A percentile compares a stretch with the other conserved stretches of the same genome.
These are phyloP conservation scores for Sanghuangporus sanghuang DNA, from an alignment of 1,284 basidiomycete genomes.

Conservation along the genomic window DNA sequence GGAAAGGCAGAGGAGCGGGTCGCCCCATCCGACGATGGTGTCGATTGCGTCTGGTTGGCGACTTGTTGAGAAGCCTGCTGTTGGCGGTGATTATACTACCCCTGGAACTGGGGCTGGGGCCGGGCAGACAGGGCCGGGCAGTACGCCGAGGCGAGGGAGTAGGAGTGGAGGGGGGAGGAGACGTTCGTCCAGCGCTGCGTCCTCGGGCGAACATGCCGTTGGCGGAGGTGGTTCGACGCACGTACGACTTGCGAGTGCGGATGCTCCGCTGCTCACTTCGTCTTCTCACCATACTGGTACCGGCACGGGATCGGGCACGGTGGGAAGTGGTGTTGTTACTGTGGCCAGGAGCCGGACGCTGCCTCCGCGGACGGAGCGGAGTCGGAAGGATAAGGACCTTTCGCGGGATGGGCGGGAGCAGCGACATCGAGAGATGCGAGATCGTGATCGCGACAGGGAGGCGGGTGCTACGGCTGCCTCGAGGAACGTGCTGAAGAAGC, in stretches of 20 bases:
- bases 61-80: conserved; percentile 32
- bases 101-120: conserved; percentile 29
- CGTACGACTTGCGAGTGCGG: conserved; percentile 8
- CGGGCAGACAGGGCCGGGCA: background rate
- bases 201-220: background rate
- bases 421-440: background rate
- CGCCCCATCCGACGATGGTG: conserved; percentile 10
- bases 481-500: conserved; percentile 16
- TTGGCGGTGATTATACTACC: conserved; percentile 23
- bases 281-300: background rate
- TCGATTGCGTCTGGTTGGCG: conserved; percentile 35
- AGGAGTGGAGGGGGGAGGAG: background rate
- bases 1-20: background rate
- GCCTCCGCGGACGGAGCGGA: conserved; percentile 34
- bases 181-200: conserved; percentile 1
- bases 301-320: background rate
- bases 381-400: conserved; percentile 17
- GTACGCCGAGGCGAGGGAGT: background rate
- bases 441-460: background rate
- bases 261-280: background rate
- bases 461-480: background rate
- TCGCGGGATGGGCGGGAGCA: conserved; percentile 1
- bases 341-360: conserved; percentile 58
- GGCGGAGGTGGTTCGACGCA: background rate
- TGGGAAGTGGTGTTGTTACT: conserved; percentile 29